Evolutionary conservation across 108 stramenopile genomes (phyloP).

Genomic region (Nannochloropsis oceanica): DNA sequence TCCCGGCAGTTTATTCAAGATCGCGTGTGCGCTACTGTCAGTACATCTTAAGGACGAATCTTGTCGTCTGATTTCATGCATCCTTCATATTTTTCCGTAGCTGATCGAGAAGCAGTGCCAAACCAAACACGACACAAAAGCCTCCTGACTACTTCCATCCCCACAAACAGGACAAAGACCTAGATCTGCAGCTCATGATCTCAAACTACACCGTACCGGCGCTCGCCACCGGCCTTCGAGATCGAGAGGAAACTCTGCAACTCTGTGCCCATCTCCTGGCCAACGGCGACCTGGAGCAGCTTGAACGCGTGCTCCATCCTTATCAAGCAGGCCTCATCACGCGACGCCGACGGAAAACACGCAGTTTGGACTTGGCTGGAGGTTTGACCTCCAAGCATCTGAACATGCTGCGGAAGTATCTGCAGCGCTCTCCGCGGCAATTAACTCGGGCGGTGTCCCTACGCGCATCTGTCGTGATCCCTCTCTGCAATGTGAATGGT

Average conservation of each 20-base stretch:
- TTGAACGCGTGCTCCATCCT: conserved; percentile 51
- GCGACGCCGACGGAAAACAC: conserved; percentile 42
- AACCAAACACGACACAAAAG: no score
- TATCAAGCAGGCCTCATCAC: conserved; percentile 54
- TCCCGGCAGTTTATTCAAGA: no score
- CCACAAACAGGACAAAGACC: conserved; percentile 50
- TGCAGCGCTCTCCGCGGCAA: conserved; percentile 76
- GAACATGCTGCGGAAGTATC: conserved; percentile 61
- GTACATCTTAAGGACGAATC: no score
- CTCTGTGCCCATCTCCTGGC: conserved; percentile 55
- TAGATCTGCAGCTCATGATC: conserved; percentile 67
- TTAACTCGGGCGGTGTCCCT: conserved; percentile 60
- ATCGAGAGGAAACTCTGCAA: conserved; percentile 80
- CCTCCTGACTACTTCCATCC: no score
- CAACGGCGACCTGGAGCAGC: conserved; percentile 44
- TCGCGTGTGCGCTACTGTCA: no score
- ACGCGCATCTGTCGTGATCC: conserved; percentile 69
- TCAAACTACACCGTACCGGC: conserved; percentile 74
- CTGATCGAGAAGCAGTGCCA: no score
- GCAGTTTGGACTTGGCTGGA: conserved; percentile 45
- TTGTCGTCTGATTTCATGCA: no score
- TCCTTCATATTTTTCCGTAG: no score
- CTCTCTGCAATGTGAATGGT: conserved; percentile 73
- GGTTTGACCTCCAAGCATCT: conserved; percentile 50
- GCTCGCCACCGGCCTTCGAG: conserved; percentile 71